phyloP scores from a whole-genome alignment of 805 yeast species.

The Sugiyamaella smithiae region DNA sequence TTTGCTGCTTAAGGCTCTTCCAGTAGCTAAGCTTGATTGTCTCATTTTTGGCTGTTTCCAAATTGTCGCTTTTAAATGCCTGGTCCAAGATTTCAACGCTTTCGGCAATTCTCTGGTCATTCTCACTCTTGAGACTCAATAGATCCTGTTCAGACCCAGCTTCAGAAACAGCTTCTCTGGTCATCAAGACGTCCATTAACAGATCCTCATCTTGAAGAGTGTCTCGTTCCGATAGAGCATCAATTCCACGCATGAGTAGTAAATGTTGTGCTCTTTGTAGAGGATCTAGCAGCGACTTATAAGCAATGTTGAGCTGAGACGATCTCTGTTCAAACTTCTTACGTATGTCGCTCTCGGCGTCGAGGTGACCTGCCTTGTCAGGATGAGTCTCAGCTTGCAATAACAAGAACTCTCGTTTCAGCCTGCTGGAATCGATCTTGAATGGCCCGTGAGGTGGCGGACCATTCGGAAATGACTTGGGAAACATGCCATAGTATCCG shows the following conservation, averaged over 20 bases:
- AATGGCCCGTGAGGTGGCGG: conserved; percentile 64
- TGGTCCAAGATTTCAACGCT: conserved; percentile 46
- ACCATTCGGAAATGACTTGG: conserved; percentile 64
- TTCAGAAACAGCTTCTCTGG: conserved; percentile 78
- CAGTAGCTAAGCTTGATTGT: conserved; percentile 80
- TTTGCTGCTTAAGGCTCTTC: conserved; percentile 69
- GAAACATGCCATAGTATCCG: conserved; percentile 62
- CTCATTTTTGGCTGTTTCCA: conserved; percentile 58
- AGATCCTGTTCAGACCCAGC: conserved; percentile 60
- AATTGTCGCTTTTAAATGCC: conserved; percentile 48
- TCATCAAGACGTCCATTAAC: conserved; percentile 74
- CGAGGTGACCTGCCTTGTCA: conserved; percentile 47
- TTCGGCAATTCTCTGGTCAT: conserved; percentile 51
- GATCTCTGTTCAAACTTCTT: conserved; percentile 39
- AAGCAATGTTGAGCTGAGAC: conserved; percentile 71
- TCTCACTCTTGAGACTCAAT: conserved; percentile 49
- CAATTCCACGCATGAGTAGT: conserved; percentile 48
- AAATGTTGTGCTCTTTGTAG: conserved; percentile 65
- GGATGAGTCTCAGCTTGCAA: conserved; percentile 82
- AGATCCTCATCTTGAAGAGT: conserved; percentile 47
- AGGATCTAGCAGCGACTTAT: conserved; percentile 67
- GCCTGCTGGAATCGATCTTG: conserved; percentile 48
- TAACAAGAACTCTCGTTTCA: conserved; percentile 71
- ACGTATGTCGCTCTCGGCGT: conserved; percentile 21
- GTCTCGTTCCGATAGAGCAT: conserved; percentile 48